A percentile compares a stretch with the other conserved stretches of the same genome.
phyloP scores from a whole-genome alignment of 2,329 filamentous ascomycete species.

The Verticillium longisporum region DNA sequence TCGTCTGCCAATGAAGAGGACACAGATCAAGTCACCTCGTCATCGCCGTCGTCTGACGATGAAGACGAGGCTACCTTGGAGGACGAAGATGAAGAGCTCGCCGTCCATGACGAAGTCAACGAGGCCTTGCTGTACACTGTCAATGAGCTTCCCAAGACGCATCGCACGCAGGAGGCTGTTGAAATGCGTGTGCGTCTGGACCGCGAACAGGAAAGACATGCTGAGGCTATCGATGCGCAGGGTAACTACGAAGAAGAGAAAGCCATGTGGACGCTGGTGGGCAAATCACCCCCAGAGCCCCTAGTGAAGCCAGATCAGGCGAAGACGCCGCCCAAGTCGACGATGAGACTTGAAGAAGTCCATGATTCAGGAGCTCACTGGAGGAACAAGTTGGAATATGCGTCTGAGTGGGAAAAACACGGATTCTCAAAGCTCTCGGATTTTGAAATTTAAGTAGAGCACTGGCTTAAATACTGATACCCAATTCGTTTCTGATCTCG shows the following conservation, averaged over 20 bases:
- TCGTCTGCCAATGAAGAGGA: neutral
- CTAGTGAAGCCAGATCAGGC: conserved; percentile 22
- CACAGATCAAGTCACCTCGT: neutral
- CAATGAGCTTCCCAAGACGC: conserved; percentile 28
- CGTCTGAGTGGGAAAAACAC: conserved; percentile 34
- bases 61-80: conserved; percentile 5
- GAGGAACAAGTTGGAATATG: conserved; percentile 27
- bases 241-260: conserved; percentile 33
- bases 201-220: conserved; percentile 33
- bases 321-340: conserved; percentile 18
- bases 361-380: conserved; percentile 30
- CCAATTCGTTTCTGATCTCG: neutral
- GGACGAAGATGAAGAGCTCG: conserved; percentile 12
- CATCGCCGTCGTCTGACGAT: conserved; percentile 2
- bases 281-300: conserved; percentile 27
- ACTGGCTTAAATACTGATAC: neutral
- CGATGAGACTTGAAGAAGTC: conserved; percentile 25
- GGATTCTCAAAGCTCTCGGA: neutral
- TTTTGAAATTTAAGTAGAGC: neutral
- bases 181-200: conserved; percentile 31
- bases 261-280: conserved; percentile 38
- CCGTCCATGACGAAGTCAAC: conserved; percentile 29
- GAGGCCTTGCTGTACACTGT: conserved; percentile 36
- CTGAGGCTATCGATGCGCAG: conserved; percentile 33
- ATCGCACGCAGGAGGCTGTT: conserved; percentile 27